Evolutionary conservation across 2,329 filamentous ascomycete species (phyloP).

Genomic region (Cadophora luteo-olivacea): DNA sequence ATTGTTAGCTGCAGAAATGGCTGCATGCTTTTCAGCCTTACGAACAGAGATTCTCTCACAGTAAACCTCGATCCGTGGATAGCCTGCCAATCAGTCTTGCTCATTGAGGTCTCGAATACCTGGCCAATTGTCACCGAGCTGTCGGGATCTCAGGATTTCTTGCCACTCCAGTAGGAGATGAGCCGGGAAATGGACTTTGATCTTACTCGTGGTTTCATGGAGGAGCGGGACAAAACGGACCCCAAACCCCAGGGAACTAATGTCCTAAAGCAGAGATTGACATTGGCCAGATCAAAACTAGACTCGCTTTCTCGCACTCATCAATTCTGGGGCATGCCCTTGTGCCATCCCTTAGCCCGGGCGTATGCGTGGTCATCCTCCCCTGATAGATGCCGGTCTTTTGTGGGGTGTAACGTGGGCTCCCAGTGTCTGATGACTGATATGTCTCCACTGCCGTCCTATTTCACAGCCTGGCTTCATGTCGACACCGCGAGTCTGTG

Average conservation of each 20-base stretch:
- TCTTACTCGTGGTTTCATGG: background rate
- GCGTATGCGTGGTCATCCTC: conserved; percentile 4
- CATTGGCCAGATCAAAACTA: background rate
- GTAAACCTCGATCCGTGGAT: conserved; percentile 1
- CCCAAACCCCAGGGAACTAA: background rate
- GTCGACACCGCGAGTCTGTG: conserved; percentile 5
- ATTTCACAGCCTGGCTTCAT: background rate
- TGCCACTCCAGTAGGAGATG: background rate
- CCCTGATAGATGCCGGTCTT: background rate
- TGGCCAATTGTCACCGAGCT: background rate
- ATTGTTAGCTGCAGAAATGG: conserved; percentile 10
- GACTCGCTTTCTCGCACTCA: conserved; percentile 3
- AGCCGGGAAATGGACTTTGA: background rate
- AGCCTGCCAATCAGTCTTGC: background rate
- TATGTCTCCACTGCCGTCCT: no score
- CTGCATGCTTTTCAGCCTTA: conserved; percentile 27
- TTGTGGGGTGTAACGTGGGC: background rate
- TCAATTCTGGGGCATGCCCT: background rate
- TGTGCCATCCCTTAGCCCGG: background rate
- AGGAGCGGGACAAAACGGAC: background rate
- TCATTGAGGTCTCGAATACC: background rate
- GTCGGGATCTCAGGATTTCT: background rate
- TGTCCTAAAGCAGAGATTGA: conserved; percentile 3
- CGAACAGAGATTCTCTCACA: background rate
- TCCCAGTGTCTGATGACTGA: background rate